Conservation (phyloP, 768 basidiomycete genomes). For the Cytidiella melzeri region DNA sequence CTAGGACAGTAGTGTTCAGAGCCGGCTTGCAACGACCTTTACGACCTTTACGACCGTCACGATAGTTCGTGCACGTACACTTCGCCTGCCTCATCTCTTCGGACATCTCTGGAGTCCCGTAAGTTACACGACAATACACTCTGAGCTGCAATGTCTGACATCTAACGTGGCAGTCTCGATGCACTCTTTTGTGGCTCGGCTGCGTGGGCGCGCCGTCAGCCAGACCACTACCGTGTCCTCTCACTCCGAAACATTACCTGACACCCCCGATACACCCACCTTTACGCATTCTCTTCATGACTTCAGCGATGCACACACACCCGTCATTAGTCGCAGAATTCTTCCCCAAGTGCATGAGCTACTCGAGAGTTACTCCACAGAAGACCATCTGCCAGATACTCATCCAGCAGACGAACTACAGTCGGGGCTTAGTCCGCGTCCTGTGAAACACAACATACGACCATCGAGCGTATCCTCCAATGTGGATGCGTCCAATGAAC, state of each 20-base stretch:
- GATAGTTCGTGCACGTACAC: not conserved
- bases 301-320: not conserved
- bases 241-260: not conserved
- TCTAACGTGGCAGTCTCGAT: too few relatives aligned
- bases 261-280: not conserved
- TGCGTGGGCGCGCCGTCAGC: constrained; percentile 19
- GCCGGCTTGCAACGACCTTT: not conserved
- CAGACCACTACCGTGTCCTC: constrained; percentile 7
- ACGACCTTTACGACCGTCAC: not conserved
- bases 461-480: not conserved
- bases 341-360: constrained; percentile 8
- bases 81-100: too few relatives aligned
- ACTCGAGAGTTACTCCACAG: constrained; percentile 9
- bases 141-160: too few relatives aligned
- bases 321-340: constrained; percentile 7
- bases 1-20: not conserved
- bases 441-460: not conserved
- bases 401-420: too few relatives aligned
- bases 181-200: constrained; percentile 22
- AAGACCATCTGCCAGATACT: too few relatives aligned
- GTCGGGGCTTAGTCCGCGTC: constrained; percentile 8
- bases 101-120: too few relatives aligned
- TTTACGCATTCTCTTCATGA: not conserved
- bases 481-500: not conserved
- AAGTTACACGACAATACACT: too few relatives aligned